Evolutionary conservation across 2,329 filamentous ascomycete genomes (phyloP).

Genomic region (Seiridium unicorne): DNA sequence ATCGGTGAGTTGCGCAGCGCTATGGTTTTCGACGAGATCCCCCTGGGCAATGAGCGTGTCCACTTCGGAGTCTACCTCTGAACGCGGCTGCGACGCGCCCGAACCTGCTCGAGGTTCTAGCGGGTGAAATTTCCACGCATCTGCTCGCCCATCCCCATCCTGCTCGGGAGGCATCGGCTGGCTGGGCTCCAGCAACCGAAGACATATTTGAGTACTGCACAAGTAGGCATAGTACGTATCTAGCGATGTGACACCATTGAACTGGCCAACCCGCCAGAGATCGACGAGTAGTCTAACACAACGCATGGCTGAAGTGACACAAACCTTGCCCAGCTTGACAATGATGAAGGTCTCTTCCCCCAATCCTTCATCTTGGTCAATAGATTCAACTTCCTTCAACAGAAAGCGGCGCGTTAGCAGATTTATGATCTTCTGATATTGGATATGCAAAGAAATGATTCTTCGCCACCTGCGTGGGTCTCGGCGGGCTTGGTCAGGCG

Average conservation of each 20-base stretch:
- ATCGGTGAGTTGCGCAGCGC: constrained; percentile 14
- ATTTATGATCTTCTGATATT: constrained; percentile 22
- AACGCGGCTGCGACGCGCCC: constrained; percentile 1
- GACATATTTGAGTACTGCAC: constrained; percentile 18
- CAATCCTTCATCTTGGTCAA: constrained; percentile 7
- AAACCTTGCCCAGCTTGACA: constrained; percentile 15
- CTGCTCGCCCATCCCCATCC: too few species aligned
- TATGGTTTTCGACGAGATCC: constrained; percentile 14
- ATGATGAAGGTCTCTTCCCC: constrained; percentile 16
- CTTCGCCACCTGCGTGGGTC: constrained; percentile 18
- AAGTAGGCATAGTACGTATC: constrained; percentile 21
- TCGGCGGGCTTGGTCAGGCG: constrained; percentile 8
- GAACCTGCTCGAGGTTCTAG: constrained; percentile 4
- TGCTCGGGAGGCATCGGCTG: not conserved
- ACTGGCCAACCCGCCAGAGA: constrained; percentile 15
- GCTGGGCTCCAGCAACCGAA: constrained; percentile 17
- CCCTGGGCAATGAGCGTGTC: not conserved
- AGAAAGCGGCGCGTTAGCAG: constrained; percentile 27
- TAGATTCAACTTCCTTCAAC: constrained; percentile 16
- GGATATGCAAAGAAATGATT: constrained; percentile 22
- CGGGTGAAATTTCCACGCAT: constrained; percentile 7
- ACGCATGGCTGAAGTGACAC: constrained; percentile 20
- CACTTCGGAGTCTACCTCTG: constrained; percentile 7
- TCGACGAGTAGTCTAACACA: constrained; percentile 14
- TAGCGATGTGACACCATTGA: constrained; percentile 21